These are phyloP conservation scores for Tylopilus balloui DNA, from an alignment of 768 basidiomycete genomes.

Conservation along the genomic window DNA sequence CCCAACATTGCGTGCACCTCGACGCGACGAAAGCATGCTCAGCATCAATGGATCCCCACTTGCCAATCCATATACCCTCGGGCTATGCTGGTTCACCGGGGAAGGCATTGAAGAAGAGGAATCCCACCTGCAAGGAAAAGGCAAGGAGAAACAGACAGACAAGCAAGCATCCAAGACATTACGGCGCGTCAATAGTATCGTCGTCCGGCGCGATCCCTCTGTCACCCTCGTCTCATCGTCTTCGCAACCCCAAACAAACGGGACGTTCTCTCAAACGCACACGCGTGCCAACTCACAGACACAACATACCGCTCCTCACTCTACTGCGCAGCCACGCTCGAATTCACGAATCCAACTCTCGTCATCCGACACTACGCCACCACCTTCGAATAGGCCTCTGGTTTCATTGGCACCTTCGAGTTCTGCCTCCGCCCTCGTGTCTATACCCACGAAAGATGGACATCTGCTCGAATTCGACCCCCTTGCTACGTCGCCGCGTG, in stretches of 20 bases:
- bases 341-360: constrained; percentile 33
- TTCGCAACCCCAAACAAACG: constrained; percentile 18
- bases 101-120: constrained; percentile 28
- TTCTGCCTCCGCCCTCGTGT: constrained; percentile 56
- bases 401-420: background rate
- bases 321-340: constrained; percentile 37
- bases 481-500: constrained; percentile 62
- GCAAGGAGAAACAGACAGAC: constrained; percentile 21
- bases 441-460: constrained; percentile 78
- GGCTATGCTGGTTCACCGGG: constrained; percentile 51
- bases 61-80: constrained; percentile 71
- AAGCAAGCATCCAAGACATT: constrained; percentile 11
- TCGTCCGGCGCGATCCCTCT: constrained; percentile 56
- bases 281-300: constrained; percentile 53
- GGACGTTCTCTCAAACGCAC: constrained; percentile 24
- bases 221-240: constrained; percentile 36
- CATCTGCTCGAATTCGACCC: constrained; percentile 85
- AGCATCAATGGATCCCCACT: constrained; percentile 82
- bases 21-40: constrained; percentile 72
- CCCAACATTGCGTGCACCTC: constrained; percentile 57
- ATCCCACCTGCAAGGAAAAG: constrained; percentile 14
- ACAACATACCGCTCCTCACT: constrained; percentile 18
- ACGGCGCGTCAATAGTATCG: constrained; percentile 54
- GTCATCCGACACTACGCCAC: background rate
- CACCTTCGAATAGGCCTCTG: background rate